These are phyloP conservation scores for Hypocreales sp. DNA, from an alignment of 2,329 filamentous ascomycete genomes.

Conservation along the genomic window DNA sequence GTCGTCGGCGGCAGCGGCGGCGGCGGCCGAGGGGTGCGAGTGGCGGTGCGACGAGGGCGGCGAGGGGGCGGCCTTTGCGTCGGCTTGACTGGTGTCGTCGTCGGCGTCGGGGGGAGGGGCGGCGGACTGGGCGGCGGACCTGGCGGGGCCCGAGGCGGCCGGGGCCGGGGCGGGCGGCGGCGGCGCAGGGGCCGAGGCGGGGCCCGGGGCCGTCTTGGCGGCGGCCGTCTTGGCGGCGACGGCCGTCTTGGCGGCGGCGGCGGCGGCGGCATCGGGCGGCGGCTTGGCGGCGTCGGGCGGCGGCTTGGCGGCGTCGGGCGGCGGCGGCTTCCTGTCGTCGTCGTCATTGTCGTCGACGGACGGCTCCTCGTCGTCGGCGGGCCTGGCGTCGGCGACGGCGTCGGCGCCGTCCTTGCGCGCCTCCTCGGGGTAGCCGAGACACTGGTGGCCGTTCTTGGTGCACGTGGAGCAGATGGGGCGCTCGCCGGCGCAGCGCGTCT, in stretches of 20 bases:
- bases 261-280: too few relatives aligned
- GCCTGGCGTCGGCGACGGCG: constrained; percentile 1
- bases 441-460: constrained; percentile 53
- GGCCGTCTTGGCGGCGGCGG: too few relatives aligned
- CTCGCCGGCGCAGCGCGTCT: constrained; percentile 61
- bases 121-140: background rate
- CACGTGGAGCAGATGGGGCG: constrained; percentile 59
- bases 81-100: constrained; percentile 12
- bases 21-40: constrained; percentile 3
- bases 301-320: too few relatives aligned
- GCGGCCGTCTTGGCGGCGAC: too few relatives aligned
- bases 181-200: background rate
- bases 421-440: constrained; percentile 49
- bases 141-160: background rate
- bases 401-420: constrained; percentile 25
- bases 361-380: too few relatives aligned
- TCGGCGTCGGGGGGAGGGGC: constrained; percentile 10
- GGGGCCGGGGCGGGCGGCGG: background rate
- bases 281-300: too few relatives aligned
- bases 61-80: constrained; percentile 5
- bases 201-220: background rate
- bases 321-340: background rate
- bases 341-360: too few relatives aligned
- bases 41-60: constrained; percentile 4
- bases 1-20: constrained; percentile 10